phyloP scores from a whole-genome alignment of 2,329 filamentous ascomycete genomes.

The Sclerotiophoma versabilis region DNA sequence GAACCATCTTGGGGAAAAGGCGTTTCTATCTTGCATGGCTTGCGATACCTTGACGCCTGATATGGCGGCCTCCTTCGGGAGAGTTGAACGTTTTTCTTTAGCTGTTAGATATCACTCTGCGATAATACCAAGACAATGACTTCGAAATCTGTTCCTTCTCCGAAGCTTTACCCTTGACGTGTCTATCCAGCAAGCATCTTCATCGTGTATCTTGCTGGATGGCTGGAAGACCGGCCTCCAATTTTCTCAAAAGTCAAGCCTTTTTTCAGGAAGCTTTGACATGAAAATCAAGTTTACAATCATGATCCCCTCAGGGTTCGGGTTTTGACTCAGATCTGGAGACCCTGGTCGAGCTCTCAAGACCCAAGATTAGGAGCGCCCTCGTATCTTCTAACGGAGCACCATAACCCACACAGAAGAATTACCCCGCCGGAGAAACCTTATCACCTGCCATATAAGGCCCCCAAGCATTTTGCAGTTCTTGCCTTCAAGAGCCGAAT shows the following conservation, averaged over 20 bases:
- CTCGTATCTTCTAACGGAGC: background rate
- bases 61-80: constrained; percentile 6
- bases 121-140: constrained; percentile 10
- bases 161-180: background rate
- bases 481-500: background rate
- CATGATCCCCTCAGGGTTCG: constrained; percentile 1
- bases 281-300: constrained; percentile 1
- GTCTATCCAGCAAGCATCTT: too few species aligned
- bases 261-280: background rate
- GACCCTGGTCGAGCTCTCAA: background rate
- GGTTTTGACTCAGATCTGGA: background rate
- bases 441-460: constrained; percentile 3
- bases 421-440: background rate
- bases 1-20: constrained; percentile 17
- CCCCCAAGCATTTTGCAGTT: background rate
- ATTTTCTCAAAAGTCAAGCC: background rate
- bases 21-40: constrained; percentile 31
- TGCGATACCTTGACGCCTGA: constrained; percentile 30
- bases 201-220: background rate
- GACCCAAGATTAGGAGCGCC: background rate
- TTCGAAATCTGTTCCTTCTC: background rate
- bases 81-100: constrained; percentile 22
- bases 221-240: background rate
- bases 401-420: background rate
- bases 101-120: constrained; percentile 17